Evolutionary conservation across 192 early-diverging fungal species (phyloP).

Genomic region (Rhizophagus clarus): DNA sequence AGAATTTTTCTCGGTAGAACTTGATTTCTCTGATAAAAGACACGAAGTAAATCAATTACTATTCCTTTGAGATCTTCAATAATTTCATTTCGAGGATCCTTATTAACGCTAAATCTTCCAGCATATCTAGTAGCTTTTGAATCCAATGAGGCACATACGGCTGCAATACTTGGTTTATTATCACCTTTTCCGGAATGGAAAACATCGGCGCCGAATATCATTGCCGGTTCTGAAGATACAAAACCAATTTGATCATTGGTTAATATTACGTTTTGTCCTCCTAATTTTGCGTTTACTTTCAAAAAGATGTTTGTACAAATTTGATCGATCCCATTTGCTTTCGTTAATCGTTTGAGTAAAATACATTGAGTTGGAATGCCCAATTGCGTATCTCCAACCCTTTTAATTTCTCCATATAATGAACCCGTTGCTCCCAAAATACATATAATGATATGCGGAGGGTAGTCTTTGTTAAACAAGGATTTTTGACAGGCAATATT

Average conservation of each 20-base stretch:
- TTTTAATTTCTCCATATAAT: constrained; percentile 87
- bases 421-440: constrained; percentile 79
- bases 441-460: constrained; percentile 85
- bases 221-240: constrained; percentile 61
- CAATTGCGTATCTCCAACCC: constrained; percentile 84
- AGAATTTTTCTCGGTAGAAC: constrained; percentile 74
- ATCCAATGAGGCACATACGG: constrained; percentile 53
- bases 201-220: constrained; percentile 91
- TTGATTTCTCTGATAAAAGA: constrained; percentile 51
- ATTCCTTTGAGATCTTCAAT: constrained; percentile 64
- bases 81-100: constrained; percentile 63
- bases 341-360: neutral
- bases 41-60: constrained; percentile 60
- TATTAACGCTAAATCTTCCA: constrained; percentile 60
- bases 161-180: constrained; percentile 23
- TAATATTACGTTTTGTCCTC: constrained; percentile 80
- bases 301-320: constrained; percentile 47
- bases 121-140: constrained; percentile 56
- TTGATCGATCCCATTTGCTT: neutral
- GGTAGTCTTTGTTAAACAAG: constrained; percentile 57
- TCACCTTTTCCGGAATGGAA: constrained; percentile 78
- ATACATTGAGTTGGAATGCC: constrained; percentile 76
- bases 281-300: constrained; percentile 85
- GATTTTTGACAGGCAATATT: constrained; percentile 68
- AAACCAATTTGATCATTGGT: constrained; percentile 58